A percentile compares a stretch with the other conserved stretches of the same genome.
phyloP scores from a whole-genome alignment of 257 asterid species.

The Scutellaria galericulata region DNA sequence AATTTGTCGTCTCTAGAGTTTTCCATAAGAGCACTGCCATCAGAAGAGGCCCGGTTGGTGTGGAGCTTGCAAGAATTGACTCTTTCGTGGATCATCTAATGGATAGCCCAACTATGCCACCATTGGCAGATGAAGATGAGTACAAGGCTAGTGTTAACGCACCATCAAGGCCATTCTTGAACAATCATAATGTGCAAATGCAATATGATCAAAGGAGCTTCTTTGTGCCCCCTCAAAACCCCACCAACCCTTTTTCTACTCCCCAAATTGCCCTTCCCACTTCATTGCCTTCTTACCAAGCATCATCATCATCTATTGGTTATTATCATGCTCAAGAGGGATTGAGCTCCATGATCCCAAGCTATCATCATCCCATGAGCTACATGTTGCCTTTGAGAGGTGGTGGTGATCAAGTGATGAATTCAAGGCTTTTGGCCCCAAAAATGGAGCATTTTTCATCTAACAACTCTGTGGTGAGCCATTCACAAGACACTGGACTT shows the following conservation, averaged over 20 bases:
- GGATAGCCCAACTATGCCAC: constrained; percentile 58
- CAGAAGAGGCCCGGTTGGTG: constrained; percentile 39
- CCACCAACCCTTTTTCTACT: constrained; percentile 21
- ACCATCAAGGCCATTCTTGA: constrained; percentile 35
- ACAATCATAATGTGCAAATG: constrained; percentile 23
- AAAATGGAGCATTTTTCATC: constrained; percentile 54
- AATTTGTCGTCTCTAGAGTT: constrained; percentile 74
- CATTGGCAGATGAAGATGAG: constrained; percentile 49
- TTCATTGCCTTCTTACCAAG: constrained; percentile 19
- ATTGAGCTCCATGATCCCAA: constrained; percentile 23
- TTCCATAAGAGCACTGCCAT: constrained; percentile 61
- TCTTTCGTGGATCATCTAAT: constrained; percentile 60
- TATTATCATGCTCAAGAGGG: constrained; percentile 21
- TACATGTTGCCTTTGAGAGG: constrained; percentile 22
- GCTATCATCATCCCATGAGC: neutral
- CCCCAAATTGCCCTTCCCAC: constrained; percentile 41
- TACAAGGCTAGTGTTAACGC: constrained; percentile 6
- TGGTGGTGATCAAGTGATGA: neutral
- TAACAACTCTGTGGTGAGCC: constrained; percentile 58
- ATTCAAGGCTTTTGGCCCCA: constrained; percentile 26
- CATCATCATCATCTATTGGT: constrained; percentile 26
- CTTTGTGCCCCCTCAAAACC: constrained; percentile 35
- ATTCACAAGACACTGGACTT: constrained; percentile 48
- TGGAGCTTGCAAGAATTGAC: constrained; percentile 49
- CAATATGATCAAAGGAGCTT: constrained; percentile 39